Percentiles rank a stretch among this genome's conserved stretches.
These are phyloP conservation scores for Hibiscus trionum DNA, from an alignment of 345 rosid species.

Conservation along the genomic window DNA sequence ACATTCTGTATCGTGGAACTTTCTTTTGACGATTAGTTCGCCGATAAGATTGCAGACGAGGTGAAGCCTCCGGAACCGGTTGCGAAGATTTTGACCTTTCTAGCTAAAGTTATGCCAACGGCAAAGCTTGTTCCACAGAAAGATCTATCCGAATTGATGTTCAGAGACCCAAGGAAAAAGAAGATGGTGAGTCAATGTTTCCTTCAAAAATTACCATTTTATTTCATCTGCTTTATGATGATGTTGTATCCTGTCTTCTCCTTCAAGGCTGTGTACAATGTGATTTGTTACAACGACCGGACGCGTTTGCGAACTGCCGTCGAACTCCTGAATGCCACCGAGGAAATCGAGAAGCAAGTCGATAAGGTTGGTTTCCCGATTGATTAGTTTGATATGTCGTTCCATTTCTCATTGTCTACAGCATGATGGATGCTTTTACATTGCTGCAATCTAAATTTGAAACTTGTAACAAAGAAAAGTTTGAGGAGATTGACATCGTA, in stretches of 20 bases:
- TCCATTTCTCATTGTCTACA: background rate
- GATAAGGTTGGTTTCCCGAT: constrained; percentile 39
- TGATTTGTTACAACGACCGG: constrained; percentile 55
- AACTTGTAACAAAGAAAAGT: background rate
- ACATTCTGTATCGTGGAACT: background rate
- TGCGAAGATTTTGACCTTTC: constrained; percentile 38
- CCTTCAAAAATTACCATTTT: too few relatives aligned
- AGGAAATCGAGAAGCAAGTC: constrained; percentile 58
- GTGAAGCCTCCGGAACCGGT: constrained; percentile 54
- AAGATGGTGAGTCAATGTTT: constrained; percentile 50
- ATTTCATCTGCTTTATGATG: too few relatives aligned
- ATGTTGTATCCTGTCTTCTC: constrained; percentile 6
- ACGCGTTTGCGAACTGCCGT: constrained; percentile 66
- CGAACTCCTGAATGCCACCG: constrained; percentile 69
- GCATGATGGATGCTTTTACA: background rate
- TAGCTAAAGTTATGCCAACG: constrained; percentile 58
- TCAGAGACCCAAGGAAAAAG: constrained; percentile 65
- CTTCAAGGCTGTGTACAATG: constrained; percentile 67
- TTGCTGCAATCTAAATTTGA: background rate
- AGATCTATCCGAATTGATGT: constrained; percentile 59
- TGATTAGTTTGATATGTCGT: background rate
- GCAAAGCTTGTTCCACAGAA: constrained; percentile 78
- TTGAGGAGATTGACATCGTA: background rate
- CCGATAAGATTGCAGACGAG: constrained; percentile 74
- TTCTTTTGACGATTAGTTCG: constrained; percentile 12